Base-by-base conservation (phyloP, 768 basidiomycete species). In the Melanogaster broomeanus region DNA sequence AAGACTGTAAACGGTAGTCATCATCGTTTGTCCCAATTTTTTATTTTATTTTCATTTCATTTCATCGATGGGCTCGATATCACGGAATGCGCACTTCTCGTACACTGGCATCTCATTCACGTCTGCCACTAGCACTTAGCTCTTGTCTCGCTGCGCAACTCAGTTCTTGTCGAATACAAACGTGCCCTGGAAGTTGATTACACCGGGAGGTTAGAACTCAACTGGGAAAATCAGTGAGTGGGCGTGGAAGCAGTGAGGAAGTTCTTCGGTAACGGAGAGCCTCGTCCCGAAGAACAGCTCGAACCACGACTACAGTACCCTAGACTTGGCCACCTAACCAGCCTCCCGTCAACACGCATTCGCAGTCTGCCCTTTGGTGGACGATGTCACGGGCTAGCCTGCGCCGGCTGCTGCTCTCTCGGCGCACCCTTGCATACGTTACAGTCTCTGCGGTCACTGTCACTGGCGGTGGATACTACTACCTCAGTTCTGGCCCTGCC, bases 401-500 rank as follows among this genome's bases (percentile, higher is more conserved):
- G 8, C 58, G 57, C 28, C 54, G 62, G 39, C 33, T 53, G 9
- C 45, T 87, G 6, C 77, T 87, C 63, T 83, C 82, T 9, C 75
- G 81, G 49, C 75, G 80, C 35, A 77, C 80, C 0, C 68, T 89
- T 18, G 79, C 75, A 7, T 69, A 78, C 61, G 77, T 73, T 37
- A 70, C 81, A 0, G 80, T 78, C 21, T 79, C 83, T 3, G 79
- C 84, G 9, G 65, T 74, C 35, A 64, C 83, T 15, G 69, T 79
- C 18, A 71, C 78, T 8, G 85, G 80, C 5, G 78, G 81, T 12
- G 82, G 85, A 3, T 87, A 87, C 71, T 83, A 77, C 70, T 88
- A 82, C 61, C 77, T 90, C 49, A 87, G 85, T 62, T 88, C 88
- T 3, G 87, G 88, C 0, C 85, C 86, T 11, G 74, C 82, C 0